A percentile compares a stretch with the other conserved stretches of the same genome.
Conservation (phyloP, 2,329 filamentous ascomycete species). For the Macrophomina tecta region DNA sequence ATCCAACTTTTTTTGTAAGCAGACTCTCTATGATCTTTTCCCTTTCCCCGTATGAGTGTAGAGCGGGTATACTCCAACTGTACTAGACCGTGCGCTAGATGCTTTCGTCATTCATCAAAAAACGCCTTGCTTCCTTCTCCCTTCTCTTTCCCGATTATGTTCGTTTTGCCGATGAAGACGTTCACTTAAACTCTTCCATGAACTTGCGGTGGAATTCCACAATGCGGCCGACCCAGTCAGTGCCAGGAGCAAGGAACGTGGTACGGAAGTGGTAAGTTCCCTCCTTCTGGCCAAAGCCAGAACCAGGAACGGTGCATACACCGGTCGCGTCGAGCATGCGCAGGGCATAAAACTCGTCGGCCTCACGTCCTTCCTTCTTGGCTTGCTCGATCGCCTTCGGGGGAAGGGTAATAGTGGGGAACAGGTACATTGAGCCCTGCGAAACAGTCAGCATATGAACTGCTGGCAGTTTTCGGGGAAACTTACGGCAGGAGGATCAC, state of each 20-base stretch:
- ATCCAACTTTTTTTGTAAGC: slow-evolving; percentile 17
- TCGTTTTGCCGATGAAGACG: background rate
- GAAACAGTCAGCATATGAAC: slow-evolving; percentile 4
- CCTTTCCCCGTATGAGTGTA: background rate
- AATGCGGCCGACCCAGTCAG: slow-evolving; percentile 89
- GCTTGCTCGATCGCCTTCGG: slow-evolving; percentile 79
- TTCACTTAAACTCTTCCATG: slow-evolving; percentile 73
- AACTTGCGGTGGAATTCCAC: slow-evolving; percentile 91
- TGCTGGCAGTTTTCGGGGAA: background rate
- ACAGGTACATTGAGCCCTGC: slow-evolving; percentile 97
- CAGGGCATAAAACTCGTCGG: slow-evolving; percentile 96
- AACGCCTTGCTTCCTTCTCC: background rate
- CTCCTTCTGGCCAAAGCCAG: slow-evolving; percentile 92
- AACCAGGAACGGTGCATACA: slow-evolving; percentile 90
- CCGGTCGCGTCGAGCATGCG: slow-evolving; percentile 90
- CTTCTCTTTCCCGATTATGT: background rate
- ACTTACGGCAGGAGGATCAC: slow-evolving; percentile 75
- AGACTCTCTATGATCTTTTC: background rate
- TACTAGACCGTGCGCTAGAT: slow-evolving; percentile 11
- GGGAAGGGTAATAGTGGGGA: slow-evolving; percentile 88
- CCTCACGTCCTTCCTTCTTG: slow-evolving; percentile 69
- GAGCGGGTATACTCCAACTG: slow-evolving; percentile 14
- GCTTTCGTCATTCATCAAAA: slow-evolving; percentile 3
- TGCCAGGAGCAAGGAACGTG: slow-evolving; percentile 94
- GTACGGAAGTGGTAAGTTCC: slow-evolving; percentile 93